These are phyloP conservation scores for Spongospora subterranea DNA, from an alignment of 208 protist species.

Conservation along the genomic window DNA sequence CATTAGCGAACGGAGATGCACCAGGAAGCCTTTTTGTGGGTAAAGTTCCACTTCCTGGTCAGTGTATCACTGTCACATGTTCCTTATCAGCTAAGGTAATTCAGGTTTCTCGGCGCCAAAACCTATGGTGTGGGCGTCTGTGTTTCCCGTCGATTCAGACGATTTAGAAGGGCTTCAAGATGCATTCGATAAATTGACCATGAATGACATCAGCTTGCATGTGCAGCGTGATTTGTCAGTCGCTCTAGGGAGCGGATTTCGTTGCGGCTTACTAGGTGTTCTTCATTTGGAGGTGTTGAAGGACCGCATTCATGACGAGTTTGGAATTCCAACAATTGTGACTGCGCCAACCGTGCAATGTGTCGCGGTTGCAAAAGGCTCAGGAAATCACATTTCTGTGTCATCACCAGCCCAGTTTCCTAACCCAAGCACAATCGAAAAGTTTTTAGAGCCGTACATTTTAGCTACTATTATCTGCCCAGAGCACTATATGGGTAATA, in stretches of 20 bases:
- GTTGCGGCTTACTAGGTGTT: conserved; percentile 51
- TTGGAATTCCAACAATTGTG: conserved; percentile 13
- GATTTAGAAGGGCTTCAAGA: conserved; percentile 15
- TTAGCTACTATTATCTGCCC: conserved; percentile 32
- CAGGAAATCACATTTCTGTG: background rate
- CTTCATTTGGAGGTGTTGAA: conserved; percentile 31
- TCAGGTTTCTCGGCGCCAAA: conserved; percentile 15
- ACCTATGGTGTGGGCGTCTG: conserved; percentile 35
- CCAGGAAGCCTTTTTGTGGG: background rate
- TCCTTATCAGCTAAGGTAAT: background rate
- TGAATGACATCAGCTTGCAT: conserved; percentile 43
- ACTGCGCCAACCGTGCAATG: conserved; percentile 16
- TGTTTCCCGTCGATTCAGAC: conserved; percentile 27
- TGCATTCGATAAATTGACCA: conserved; percentile 38
- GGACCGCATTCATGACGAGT: conserved; percentile 5
- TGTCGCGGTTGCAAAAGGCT: background rate
- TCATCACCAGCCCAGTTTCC: background rate
- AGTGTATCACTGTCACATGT: background rate
- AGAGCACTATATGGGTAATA: background rate
- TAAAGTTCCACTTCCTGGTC: background rate
- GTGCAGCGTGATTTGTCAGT: background rate
- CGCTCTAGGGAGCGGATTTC: conserved; percentile 26
- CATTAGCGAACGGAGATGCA: background rate
- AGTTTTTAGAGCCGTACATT: conserved; percentile 21
- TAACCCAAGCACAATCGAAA: background rate